Evolutionary conservation across 352 stramenopile genomes (phyloP).

Genomic region (Blastocystis sp.): DNA sequence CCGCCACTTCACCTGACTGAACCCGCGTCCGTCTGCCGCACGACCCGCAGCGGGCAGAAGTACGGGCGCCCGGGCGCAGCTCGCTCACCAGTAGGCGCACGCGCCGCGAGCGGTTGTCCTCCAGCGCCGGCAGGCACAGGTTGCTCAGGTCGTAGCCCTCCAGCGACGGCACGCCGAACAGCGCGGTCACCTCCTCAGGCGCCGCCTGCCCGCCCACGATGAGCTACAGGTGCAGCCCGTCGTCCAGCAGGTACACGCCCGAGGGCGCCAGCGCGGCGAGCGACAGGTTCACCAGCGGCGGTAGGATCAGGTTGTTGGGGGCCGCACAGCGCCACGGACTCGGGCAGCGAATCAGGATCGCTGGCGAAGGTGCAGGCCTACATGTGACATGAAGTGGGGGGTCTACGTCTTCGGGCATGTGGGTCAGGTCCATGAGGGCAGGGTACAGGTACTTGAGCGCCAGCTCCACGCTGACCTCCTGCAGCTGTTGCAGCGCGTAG

Average conservation of each 20-base stretch:
- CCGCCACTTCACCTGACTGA: constrained; percentile 89
- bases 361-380: constrained; percentile 62
- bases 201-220: constrained; percentile 88
- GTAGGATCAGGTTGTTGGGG: constrained; percentile 71
- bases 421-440: not conserved
- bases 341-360: constrained; percentile 75
- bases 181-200: constrained; percentile 80
- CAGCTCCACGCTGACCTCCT: not conserved
- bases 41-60: constrained; percentile 82
- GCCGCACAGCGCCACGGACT: constrained; percentile 81
- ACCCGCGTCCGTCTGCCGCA: constrained; percentile 86
- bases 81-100: constrained; percentile 82
- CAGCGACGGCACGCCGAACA: constrained; percentile 89
- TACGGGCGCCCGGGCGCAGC: constrained; percentile 79
- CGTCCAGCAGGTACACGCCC: constrained; percentile 93
- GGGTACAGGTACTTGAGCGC: constrained; percentile 32
- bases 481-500: constrained; percentile 82
- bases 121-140: constrained; percentile 50
- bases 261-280: constrained; percentile 86
- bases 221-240: constrained; percentile 89
- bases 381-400: not conserved
- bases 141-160: constrained; percentile 86
- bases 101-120: constrained; percentile 78
- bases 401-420: constrained; percentile 1
- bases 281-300: constrained; percentile 84